A percentile compares a stretch with the other conserved stretches of the same genome.
Evolutionary conservation across 805 yeast genomes (phyloP).

Genomic region (Spathaspora boniae): DNA sequence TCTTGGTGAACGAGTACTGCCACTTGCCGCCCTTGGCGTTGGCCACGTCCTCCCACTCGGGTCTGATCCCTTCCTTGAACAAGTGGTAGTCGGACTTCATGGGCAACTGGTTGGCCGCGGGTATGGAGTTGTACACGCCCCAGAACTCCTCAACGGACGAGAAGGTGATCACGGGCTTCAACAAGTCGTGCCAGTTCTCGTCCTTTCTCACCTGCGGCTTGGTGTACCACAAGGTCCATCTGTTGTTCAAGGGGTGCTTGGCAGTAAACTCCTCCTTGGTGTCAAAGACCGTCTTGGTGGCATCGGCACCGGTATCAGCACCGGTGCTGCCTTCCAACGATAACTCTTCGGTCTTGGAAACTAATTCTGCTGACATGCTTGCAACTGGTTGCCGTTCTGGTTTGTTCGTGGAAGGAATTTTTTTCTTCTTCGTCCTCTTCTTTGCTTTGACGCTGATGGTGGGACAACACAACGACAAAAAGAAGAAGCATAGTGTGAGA

Average conservation of each 20-base stretch:
- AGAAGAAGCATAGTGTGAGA: not conserved
- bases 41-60: constrained; percentile 96
- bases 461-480: not conserved
- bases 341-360: constrained; percentile 42
- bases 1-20: constrained; percentile 67
- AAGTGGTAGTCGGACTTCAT: constrained; percentile 90
- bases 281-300: constrained; percentile 49
- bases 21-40: constrained; percentile 94
- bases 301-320: no score
- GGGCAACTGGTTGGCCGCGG: constrained; percentile 88
- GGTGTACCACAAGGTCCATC: constrained; percentile 97
- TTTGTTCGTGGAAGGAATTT: no score
- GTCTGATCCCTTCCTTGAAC: constrained; percentile 89
- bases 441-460: no score
- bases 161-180: constrained; percentile 90
- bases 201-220: constrained; percentile 78
- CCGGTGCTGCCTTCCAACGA: no score
- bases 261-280: constrained; percentile 63
- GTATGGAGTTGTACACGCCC: constrained; percentile 95
- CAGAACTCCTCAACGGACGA: constrained; percentile 97
- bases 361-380: constrained; percentile 43
- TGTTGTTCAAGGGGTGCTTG: constrained; percentile 84
- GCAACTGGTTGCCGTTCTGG: not conserved
- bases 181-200: constrained; percentile 88
- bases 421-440: not conserved